Percentiles rank a stretch among this genome's conserved stretches.
Conservation (phyloP, 1,139 yeast genomes). For the Diutina neorugosa region DNA sequence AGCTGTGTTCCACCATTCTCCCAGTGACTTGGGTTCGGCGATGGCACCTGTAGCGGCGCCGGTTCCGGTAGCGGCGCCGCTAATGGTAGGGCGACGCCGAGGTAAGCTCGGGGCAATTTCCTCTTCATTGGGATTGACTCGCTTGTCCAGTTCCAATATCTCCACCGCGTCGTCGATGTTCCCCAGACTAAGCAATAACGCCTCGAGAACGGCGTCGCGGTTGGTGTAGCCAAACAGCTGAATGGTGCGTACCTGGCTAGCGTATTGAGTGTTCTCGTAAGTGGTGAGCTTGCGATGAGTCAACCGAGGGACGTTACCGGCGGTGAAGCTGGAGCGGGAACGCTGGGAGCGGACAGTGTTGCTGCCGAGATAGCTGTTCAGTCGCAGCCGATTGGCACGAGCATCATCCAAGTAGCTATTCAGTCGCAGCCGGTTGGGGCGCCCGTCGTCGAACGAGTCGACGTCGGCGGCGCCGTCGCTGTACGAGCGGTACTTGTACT, state of each 20-base stretch:
- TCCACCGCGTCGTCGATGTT: constrained; percentile 37
- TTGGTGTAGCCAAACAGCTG: constrained; percentile 34
- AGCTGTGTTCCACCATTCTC: constrained; percentile 5
- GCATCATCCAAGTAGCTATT: constrained; percentile 5
- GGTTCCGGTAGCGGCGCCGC: constrained; percentile 7
- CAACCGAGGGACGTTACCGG: constrained; percentile 19
- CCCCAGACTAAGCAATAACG: constrained; percentile 36
- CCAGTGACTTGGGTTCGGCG: not conserved
- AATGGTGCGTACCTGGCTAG: constrained; percentile 26
- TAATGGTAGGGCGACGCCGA: constrained; percentile 21
- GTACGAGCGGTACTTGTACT: constrained; percentile 36
- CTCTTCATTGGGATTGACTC: constrained; percentile 21
- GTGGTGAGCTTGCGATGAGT: constrained; percentile 32
- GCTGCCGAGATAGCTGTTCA: constrained; percentile 6
- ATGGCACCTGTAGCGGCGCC: not conserved
- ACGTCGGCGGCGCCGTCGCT: constrained; percentile 22
- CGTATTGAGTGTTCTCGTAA: constrained; percentile 30
- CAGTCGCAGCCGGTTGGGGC: not conserved
- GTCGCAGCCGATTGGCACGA: constrained; percentile 1
- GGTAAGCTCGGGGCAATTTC: constrained; percentile 32
- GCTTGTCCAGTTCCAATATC: constrained; percentile 29
- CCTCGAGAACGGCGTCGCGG: constrained; percentile 36
- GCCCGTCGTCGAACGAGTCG: constrained; percentile 11
- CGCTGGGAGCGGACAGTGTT: constrained; percentile 8
- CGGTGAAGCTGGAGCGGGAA: constrained; percentile 9